Conservation (phyloP, 768 basidiomycete species). For the Zangia roseola region DNA sequence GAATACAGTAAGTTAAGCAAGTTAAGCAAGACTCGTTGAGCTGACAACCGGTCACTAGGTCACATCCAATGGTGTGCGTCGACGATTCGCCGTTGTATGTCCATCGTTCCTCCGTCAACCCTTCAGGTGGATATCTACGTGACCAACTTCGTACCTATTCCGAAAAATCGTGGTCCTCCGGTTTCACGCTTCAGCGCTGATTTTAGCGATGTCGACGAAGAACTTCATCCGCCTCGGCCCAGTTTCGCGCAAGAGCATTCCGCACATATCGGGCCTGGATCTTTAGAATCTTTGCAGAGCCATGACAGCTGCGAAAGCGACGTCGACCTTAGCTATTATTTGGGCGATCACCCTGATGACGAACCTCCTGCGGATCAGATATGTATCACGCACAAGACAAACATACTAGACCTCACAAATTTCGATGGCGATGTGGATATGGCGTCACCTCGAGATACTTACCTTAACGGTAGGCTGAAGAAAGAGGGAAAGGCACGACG, state of each 20-base stretch:
- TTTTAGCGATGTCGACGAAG: conserved; percentile 11
- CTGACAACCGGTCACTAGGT: conserved; percentile 36
- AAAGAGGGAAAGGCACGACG: conserved; percentile 64
- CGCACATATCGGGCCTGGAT: conserved; percentile 9
- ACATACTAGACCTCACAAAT: conserved; percentile 66
- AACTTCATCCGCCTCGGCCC: conserved; percentile 39
- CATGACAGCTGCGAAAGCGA: conserved; percentile 32
- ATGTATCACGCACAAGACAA: conserved; percentile 42
- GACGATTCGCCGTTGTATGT: conserved; percentile 58
- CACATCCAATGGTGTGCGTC: conserved; percentile 79
- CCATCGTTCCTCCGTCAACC: conserved; percentile 44
- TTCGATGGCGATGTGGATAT: conserved; percentile 76
- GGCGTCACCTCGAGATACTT: conserved; percentile 52
- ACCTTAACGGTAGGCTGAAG: conserved; percentile 50
- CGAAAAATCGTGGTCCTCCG: conserved; percentile 5
- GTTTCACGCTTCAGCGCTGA: conserved; percentile 6
- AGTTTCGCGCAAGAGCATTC: conserved; percentile 18
- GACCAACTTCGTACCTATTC: conserved; percentile 50
- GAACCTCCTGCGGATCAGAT: conserved; percentile 33
- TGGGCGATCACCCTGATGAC: conserved; percentile 32
- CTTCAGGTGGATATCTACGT: conserved; percentile 76
- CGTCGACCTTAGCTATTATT: conserved; percentile 45
- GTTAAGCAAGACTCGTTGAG: not conserved
- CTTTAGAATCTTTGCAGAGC: conserved; percentile 31
- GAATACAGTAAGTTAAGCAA: conserved; percentile 59